Evolutionary conservation across 2,329 filamentous ascomycete genomes (phyloP), one percentile per base, ranked within the genome.

Genomic region (Diaporthe sp.): DNA sequence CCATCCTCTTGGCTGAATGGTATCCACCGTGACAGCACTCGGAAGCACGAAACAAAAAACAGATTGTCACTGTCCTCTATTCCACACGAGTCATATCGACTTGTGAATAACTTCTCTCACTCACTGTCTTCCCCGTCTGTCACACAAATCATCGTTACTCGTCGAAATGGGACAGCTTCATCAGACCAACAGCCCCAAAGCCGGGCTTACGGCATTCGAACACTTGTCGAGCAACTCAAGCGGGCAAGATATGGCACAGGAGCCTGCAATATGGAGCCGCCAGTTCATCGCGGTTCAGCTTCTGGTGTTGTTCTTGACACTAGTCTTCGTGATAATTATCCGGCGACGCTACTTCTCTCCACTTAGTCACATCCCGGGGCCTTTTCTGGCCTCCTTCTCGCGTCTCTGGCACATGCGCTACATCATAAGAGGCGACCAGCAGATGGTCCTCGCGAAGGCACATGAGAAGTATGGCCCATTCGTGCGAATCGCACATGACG

Each of bases 401-500:
- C 80, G 81, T 34, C 75, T 84, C 9, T 87, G 86, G 86, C 82
- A 85, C 67, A 77, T 86, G 28, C 80, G 79, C 53, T 83, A 83
- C 7, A 80, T 84, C 15, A 77, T 81, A 44, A 82, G 82, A 49
- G 86, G 86, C 0, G 82, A 87, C 57, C 81, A 81, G 2, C 83
- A 86, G 74, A 72, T 79, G 46, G 80, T 82, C 46, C 80, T 83
- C 2, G 82, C 85, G n/a, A 78, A 78, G 28, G 78, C 83, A 25
- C 85, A 86, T 76, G 78, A 82, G 37, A 81, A 84, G 75, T 82
- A 86, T 77, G 68, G 83, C 3, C 78, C 81, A 28, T 87, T 87
- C 77, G 83, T 88, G 42, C 84, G 86, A 19, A 86, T 87, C 42
- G 80, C 81, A 8, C 80, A 83, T 46, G 83, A 87, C 71, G 86